Conservation (phyloP, 768 basidiomycete species). For the Melanogaster broomeanus region DNA sequence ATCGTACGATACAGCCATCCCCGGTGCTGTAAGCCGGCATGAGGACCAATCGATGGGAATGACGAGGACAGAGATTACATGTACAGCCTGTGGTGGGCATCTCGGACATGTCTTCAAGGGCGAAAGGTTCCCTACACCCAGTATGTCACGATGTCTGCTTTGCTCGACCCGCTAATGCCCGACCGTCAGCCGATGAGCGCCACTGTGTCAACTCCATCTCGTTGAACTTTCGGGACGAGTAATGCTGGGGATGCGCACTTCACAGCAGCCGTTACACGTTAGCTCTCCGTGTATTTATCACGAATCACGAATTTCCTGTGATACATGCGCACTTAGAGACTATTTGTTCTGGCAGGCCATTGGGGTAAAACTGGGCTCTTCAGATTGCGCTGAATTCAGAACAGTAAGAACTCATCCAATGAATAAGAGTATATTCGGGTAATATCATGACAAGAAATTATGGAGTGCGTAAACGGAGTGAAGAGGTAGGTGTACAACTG, state of each 20-base stretch:
- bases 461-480: conserved; percentile 16
- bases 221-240: conserved; percentile 63
- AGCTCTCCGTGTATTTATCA: not conserved
- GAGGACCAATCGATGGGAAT: conserved; percentile 69
- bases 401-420: not conserved
- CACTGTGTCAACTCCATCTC: conserved; percentile 92
- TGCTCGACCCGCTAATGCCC: not conserved
- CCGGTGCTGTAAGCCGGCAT: conserved; percentile 82
- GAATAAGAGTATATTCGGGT: conserved; percentile 10
- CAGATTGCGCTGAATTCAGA: not conserved
- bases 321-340: too few relatives aligned
- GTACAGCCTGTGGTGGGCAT: conserved; percentile 90
- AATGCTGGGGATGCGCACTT: not conserved
- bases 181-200: conserved; percentile 68
- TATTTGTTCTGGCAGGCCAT: not conserved
- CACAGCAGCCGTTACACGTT: not conserved
- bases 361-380: not conserved
- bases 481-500: conserved; percentile 22
- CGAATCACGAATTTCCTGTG: too few relatives aligned
- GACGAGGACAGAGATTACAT: conserved; percentile 83
- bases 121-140: conserved; percentile 79
- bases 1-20: conserved; percentile 60
- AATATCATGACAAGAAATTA: conserved; percentile 24
- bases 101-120: conserved; percentile 96
- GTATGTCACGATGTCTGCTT: conserved; percentile 41